These are phyloP conservation scores for Takashimella tepidaria DNA, from an alignment of 1,284 basidiomycete genomes.

Conservation along the genomic window DNA sequence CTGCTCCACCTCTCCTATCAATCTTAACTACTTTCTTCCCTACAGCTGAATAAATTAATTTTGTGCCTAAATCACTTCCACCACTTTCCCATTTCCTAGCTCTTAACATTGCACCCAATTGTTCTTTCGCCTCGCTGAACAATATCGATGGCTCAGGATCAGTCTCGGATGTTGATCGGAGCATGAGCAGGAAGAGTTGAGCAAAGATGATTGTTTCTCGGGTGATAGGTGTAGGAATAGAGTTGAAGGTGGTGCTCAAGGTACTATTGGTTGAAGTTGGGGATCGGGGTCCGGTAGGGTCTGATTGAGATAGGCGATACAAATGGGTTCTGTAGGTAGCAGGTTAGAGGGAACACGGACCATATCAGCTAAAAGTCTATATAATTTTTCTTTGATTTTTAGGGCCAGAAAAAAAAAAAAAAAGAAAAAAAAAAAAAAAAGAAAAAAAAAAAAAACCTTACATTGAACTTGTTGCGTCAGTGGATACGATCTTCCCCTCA, in stretches of 20 bases:
- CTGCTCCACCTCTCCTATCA: conserved; percentile 30
- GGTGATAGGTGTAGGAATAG: conserved; percentile 25
- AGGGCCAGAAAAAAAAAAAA: too few relatives aligned
- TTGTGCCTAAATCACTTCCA: conserved; percentile 19
- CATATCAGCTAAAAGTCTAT: too few relatives aligned
- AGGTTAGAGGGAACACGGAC: not conserved
- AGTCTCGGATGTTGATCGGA: conserved; percentile 12
- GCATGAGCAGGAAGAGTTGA: conserved; percentile 30
- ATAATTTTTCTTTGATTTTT: too few relatives aligned
- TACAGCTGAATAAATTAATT: conserved; percentile 34
- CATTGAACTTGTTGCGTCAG: conserved; percentile 30
- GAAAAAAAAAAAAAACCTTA: too few relatives aligned
- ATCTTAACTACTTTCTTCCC: conserved; percentile 34
- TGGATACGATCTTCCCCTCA: conserved; percentile 8
- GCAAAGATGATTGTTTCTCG: conserved; percentile 34
- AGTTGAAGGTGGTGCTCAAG: conserved; percentile 6
- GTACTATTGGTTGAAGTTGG: conserved; percentile 14
- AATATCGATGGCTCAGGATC: conserved; percentile 11
- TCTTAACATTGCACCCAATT: conserved; percentile 22
- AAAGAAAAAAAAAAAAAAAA: too few relatives aligned
- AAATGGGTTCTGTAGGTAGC: conserved; percentile 30
- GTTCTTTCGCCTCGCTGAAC: conserved; percentile 32
- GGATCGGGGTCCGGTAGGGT: conserved; percentile 28
- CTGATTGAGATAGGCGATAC: conserved; percentile 24
- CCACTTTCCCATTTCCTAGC: conserved; percentile 28